Evolutionary conservation across 345 rosid genomes (phyloP).

Genomic region (Euphorbia peplus): DNA sequence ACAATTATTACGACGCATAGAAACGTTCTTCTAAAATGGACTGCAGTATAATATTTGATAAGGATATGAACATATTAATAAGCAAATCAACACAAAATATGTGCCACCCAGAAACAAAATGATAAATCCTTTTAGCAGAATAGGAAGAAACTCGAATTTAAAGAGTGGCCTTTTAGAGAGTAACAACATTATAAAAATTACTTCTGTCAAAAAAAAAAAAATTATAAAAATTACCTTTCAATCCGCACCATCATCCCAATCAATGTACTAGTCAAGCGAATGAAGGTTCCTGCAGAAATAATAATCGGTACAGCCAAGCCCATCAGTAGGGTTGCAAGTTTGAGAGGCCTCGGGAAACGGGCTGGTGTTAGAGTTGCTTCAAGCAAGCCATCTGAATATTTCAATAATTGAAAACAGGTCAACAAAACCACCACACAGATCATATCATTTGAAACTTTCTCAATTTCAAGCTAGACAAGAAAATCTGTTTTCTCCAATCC

Average conservation of each 20-base stretch:
- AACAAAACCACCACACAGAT: not conserved
- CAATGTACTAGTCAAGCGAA: constrained; percentile 48
- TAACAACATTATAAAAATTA: not conserved
- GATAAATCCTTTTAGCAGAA: not conserved
- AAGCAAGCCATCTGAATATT: constrained; percentile 73
- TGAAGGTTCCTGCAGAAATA: constrained; percentile 65
- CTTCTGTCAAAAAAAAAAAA: too few relatives aligned
- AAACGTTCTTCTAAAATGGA: not conserved
- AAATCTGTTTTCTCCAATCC: constrained; percentile 9
- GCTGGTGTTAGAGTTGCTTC: constrained; percentile 90
- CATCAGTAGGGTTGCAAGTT: constrained; percentile 75
- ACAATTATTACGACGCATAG: not conserved
- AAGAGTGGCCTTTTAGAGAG: not conserved
- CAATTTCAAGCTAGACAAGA: not conserved
- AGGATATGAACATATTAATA: not conserved
- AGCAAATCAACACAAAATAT: not conserved
- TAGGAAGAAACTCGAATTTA: not conserved
- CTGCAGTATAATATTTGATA: not conserved
- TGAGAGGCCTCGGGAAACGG: constrained; percentile 84
- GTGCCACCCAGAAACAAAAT: not conserved
- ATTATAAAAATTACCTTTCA: constrained; percentile 77
- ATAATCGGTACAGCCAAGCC: constrained; percentile 70
- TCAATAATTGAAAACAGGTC: constrained; percentile 3
- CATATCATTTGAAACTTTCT: constrained; percentile 1
- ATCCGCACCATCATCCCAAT: constrained; percentile 67